Evolutionary conservation across 1,139 yeast genomes (phyloP).

Genomic region (Yamadazyma kanchanaburiensis): DNA sequence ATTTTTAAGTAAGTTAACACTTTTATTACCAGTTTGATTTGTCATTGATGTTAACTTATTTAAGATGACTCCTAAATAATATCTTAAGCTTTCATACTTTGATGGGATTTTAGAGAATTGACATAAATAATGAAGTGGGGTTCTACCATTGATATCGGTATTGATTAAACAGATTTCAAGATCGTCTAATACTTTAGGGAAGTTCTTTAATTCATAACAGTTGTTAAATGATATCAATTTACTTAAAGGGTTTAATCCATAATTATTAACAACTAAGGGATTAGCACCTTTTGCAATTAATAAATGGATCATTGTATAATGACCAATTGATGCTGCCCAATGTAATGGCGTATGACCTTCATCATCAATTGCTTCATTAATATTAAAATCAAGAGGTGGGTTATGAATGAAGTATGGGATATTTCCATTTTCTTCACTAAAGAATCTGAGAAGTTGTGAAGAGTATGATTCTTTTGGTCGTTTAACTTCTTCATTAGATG

Average conservation of each 20-base stretch:
- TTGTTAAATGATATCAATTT: slow-evolving; percentile 84
- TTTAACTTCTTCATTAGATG: slow-evolving; percentile 31
- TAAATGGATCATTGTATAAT: slow-evolving; percentile 65
- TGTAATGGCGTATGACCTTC: slow-evolving; percentile 96
- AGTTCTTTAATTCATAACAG: slow-evolving; percentile 76
- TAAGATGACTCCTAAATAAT: slow-evolving; percentile 36
- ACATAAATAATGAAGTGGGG: slow-evolving; percentile 71
- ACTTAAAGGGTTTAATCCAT: slow-evolving; percentile 83
- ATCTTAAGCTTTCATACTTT: slow-evolving; percentile 41
- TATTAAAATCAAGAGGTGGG: slow-evolving; percentile 78
- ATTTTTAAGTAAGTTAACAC: slow-evolving; percentile 50
- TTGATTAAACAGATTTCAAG: slow-evolving; percentile 68
- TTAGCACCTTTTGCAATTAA: slow-evolving; percentile 73
- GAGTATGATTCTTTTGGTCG: slow-evolving; percentile 40
- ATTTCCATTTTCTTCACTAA: slow-evolving; percentile 64
- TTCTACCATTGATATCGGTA: slow-evolving; percentile 69
- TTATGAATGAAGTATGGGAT: slow-evolving; percentile 70
- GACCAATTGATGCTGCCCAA: slow-evolving; percentile 96
- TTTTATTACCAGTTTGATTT: slow-evolving; percentile 22
- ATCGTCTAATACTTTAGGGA: slow-evolving; percentile 65
- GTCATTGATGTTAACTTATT: slow-evolving; percentile 36
- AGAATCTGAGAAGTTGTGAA: slow-evolving; percentile 54
- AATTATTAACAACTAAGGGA: slow-evolving; percentile 65
- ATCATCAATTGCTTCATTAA: slow-evolving; percentile 85
- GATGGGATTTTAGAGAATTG: slow-evolving; percentile 55